Percentiles rank a stretch among this genome's conserved stretches.
phyloP scores from a whole-genome alignment of 1,284 basidiomycete species.

The Nidula niveotomentosa region DNA sequence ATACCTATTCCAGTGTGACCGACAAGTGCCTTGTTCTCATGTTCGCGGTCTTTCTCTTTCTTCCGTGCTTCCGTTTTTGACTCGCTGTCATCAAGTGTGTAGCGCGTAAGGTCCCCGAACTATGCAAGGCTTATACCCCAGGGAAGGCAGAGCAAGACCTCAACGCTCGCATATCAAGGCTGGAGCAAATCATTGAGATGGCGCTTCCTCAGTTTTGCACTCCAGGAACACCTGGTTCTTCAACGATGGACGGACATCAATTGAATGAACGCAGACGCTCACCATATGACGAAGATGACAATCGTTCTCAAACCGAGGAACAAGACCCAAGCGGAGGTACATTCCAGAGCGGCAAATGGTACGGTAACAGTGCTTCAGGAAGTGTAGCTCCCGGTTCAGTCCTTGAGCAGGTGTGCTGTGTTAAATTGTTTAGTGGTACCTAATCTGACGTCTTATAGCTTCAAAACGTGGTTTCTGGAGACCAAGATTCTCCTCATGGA shows the following conservation, averaged over 20 bases:
- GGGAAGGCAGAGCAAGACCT: constrained; percentile 83
- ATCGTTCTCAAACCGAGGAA: constrained; percentile 66
- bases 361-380: constrained; percentile 76
- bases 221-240: constrained; percentile 32
- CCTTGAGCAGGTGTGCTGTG: constrained; percentile 66
- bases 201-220: constrained; percentile 72
- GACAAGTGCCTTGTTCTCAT: constrained; percentile 80
- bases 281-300: constrained; percentile 60
- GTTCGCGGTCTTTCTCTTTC: constrained; percentile 36
- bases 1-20: constrained; percentile 59
- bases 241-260: constrained; percentile 27
- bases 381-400: constrained; percentile 76
- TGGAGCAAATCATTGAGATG: constrained; percentile 77
- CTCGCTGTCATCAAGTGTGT: constrained; percentile 50
- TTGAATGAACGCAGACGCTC: constrained; percentile 38
- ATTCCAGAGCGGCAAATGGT: constrained; percentile 83
- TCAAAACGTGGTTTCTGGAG: constrained; percentile 46
- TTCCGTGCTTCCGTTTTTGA: constrained; percentile 7
- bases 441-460: constrained; percentile 36
- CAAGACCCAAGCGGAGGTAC: constrained; percentile 73
- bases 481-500: constrained; percentile 17
- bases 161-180: constrained; percentile 63
- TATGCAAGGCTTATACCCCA: constrained; percentile 84
- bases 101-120: constrained; percentile 78
- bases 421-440: background rate